phyloP scores from a whole-genome alignment of 2,329 filamentous ascomycete species.

The Xylaria sp. region DNA sequence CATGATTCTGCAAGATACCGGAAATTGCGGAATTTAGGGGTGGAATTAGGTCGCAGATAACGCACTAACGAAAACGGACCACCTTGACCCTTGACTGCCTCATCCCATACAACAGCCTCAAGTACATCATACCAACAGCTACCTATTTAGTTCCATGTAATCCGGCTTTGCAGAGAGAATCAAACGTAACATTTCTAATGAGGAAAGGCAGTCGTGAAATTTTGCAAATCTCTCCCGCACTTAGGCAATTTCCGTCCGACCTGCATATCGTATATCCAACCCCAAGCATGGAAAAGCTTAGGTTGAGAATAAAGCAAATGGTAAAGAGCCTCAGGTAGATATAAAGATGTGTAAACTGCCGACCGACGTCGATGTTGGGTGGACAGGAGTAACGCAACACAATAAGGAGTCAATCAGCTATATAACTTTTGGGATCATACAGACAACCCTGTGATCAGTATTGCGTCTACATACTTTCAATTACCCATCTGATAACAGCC shows the following conservation, averaged over 20 bases:
- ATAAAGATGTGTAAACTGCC: constrained; percentile 11
- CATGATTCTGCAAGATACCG: constrained; percentile 9
- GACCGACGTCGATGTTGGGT: neutral
- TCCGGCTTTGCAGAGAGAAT: neutral
- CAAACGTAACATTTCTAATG: neutral
- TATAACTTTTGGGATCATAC: neutral
- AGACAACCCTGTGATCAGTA: neutral
- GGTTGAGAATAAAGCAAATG: neutral
- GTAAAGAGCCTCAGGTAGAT: neutral
- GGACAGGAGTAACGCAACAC: neutral
- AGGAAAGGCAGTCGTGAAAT: neutral
- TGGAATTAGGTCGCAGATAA: constrained; percentile 26
- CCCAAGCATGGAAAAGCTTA: neutral
- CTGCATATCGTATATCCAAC: neutral
- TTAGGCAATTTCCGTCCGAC: constrained; percentile 16
- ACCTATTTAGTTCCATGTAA: neutral
- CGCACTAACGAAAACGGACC: neutral
- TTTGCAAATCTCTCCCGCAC: neutral
- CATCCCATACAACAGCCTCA: constrained; percentile 4
- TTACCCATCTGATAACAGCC: neutral
- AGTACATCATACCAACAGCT: neutral
- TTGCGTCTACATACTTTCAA: neutral
- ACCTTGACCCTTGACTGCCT: too few species aligned
- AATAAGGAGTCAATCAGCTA: neutral
- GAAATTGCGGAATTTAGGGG: constrained; percentile 27